phyloP scores from a whole-genome alignment of 805 yeast species.

The Scheffersomyces spartinae region DNA sequence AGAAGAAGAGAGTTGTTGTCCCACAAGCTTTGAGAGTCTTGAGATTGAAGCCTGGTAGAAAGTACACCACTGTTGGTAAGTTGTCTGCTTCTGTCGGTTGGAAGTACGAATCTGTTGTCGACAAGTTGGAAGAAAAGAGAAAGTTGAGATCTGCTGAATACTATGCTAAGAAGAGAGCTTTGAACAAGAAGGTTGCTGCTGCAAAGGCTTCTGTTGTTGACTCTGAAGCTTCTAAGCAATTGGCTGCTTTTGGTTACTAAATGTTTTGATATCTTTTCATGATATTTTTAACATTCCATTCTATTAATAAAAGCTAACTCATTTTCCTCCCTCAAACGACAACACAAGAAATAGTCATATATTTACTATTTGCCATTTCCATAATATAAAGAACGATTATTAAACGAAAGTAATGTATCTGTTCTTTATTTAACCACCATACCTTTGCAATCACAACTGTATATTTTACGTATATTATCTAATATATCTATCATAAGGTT shows the following conservation, averaged over 20 bases:
- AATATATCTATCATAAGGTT: no score
- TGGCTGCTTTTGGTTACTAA: constrained; percentile 97
- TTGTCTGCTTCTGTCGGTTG: constrained; percentile 96
- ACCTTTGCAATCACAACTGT: no score
- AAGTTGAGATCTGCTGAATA: constrained; percentile 97
- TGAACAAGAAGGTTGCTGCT: constrained; percentile 80
- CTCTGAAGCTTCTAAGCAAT: constrained; percentile 83
- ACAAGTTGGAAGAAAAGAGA: constrained; percentile 98
- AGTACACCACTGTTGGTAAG: constrained; percentile 97
- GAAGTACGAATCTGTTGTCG: constrained; percentile 98
- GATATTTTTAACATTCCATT: no score
- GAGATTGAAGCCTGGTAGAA: constrained; percentile 99
- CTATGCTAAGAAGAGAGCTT: constrained; percentile 97
- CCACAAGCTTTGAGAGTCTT: constrained; percentile 99
- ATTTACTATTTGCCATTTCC: no score
- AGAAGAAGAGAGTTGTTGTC: constrained; percentile 98
- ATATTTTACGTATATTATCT: no score
- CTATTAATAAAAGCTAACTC: no score
- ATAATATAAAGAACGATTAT: no score
- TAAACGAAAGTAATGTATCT: no score
- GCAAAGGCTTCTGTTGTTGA: constrained; percentile 83
- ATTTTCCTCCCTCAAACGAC: no score
- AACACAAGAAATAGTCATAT: no score
- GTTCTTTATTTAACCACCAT: no score
- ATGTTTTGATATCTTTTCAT: constrained; percentile 8